phyloP scores from a whole-genome alignment of 805 yeast genomes.

The Cyberlindnera galapagoensis region DNA sequence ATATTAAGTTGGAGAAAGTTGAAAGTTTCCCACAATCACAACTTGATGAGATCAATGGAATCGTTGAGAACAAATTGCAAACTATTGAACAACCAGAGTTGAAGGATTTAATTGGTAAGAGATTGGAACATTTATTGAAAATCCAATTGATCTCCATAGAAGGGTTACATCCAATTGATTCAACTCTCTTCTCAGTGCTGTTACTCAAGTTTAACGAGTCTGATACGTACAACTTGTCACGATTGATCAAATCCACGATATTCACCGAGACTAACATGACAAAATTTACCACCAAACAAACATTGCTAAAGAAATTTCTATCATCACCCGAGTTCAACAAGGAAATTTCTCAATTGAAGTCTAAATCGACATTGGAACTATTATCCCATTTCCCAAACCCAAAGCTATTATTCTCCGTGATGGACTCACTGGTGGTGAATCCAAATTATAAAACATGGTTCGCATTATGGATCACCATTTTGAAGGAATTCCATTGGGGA shows the following conservation, averaged over 20 bases:
- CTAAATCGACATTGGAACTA: slow-evolving; percentile 5
- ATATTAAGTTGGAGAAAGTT: slow-evolving; percentile 23
- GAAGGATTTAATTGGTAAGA: too few relatives aligned
- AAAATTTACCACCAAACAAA: slow-evolving; percentile 18
- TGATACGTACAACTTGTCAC: slow-evolving; percentile 18
- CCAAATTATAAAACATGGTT: slow-evolving; percentile 33
- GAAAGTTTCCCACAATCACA: slow-evolving; percentile 27
- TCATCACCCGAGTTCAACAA: slow-evolving; percentile 4
- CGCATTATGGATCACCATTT: slow-evolving; percentile 33
- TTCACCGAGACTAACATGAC: slow-evolving; percentile 10
- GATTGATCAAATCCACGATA: slow-evolving; percentile 11
- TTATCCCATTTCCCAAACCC: slow-evolving; percentile 5
- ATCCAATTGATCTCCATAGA: slow-evolving; percentile 29
- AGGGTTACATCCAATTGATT: slow-evolving; percentile 32
- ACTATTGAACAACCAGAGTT: too few relatives aligned
- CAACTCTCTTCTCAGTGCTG: slow-evolving; percentile 23
- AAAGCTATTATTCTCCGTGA: slow-evolving; percentile 12
- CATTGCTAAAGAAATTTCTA: slow-evolving; percentile 9
- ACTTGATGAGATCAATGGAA: slow-evolving; percentile 19
- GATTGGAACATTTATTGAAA: slow-evolving; percentile 26
- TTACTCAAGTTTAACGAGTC: slow-evolving; percentile 17
- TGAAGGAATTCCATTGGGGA: slow-evolving; percentile 47
- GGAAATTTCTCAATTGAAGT: slow-evolving; percentile 8
- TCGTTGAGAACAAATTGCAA: too few relatives aligned
- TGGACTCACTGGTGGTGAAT: slow-evolving; percentile 17